Conservation (phyloP, 495 filamentous ascomycete species). For the Neurospora africana region DNA sequence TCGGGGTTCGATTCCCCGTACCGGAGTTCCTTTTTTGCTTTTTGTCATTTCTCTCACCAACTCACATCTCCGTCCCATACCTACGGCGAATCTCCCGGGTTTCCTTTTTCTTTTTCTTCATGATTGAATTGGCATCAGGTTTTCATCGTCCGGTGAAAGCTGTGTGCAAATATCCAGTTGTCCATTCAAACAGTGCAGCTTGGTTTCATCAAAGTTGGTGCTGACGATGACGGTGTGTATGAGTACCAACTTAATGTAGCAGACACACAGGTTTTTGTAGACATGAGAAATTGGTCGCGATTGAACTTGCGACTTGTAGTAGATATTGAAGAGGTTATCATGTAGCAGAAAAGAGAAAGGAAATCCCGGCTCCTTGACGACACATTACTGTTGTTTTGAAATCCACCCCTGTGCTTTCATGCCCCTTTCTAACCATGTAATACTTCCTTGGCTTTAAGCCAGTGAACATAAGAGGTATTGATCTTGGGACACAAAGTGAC, state of each 20-base stretch:
- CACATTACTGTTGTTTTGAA: too few species aligned
- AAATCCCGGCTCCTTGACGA: not conserved
- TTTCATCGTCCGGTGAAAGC: too few species aligned
- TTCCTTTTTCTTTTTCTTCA: not conserved
- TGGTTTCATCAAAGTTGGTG: too few species aligned
- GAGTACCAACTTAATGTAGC: too few species aligned
- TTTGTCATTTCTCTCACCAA: not conserved
- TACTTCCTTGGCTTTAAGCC: not conserved
- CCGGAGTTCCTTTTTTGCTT: conserved; percentile 20
- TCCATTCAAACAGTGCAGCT: too few species aligned
- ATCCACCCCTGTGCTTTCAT: too few species aligned
- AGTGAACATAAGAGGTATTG: not conserved
- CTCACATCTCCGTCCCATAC: too few species aligned
- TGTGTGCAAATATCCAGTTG: too few species aligned
- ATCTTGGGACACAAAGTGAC: not conserved
- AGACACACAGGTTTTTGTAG: too few species aligned
- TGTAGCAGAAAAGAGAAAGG: not conserved
- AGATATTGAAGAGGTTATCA: too few species aligned
- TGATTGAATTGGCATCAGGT: not conserved
- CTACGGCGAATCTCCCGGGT: not conserved
- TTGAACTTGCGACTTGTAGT: not conserved
- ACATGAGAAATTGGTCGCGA: too few species aligned
- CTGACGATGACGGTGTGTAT: too few species aligned
- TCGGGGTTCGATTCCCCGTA: conserved; percentile 44
- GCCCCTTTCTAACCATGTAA: not conserved